Conservation (phyloP, 2,329 filamentous ascomycete species). For the Beauveria pseudobassiana region DNA sequence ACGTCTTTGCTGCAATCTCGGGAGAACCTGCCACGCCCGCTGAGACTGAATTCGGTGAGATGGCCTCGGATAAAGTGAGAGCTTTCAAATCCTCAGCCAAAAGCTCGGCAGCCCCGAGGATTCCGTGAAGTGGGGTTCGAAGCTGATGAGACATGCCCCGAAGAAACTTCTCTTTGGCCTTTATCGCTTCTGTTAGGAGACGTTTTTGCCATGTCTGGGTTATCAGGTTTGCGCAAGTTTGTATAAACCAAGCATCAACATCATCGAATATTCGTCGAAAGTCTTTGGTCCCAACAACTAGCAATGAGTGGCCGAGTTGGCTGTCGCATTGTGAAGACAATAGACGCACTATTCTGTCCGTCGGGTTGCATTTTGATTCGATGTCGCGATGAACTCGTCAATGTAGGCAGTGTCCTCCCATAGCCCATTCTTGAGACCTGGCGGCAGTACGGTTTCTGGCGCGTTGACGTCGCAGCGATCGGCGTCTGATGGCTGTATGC, state of each 20-base stretch:
- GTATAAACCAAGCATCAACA: constrained; percentile 37
- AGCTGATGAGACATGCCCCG: constrained; percentile 39
- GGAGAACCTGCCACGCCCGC: background rate
- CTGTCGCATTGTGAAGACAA: constrained; percentile 29
- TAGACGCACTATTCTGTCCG: constrained; percentile 26
- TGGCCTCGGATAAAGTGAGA: constrained; percentile 10
- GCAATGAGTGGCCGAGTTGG: constrained; percentile 22
- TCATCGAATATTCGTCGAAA: constrained; percentile 39
- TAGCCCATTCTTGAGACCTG: constrained; percentile 28
- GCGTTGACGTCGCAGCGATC: constrained; percentile 20
- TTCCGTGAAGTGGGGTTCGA: constrained; percentile 40
- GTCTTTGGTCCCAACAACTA: constrained; percentile 33
- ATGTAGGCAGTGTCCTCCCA: constrained; percentile 37
- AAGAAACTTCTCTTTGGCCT: constrained; percentile 36
- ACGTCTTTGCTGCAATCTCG: constrained; percentile 10
- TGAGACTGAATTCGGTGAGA: background rate
- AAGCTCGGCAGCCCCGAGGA: constrained; percentile 31
- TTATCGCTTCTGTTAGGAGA: constrained; percentile 31
- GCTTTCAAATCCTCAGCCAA: constrained; percentile 32
- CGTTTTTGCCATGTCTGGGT: constrained; percentile 30
- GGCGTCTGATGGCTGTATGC: constrained; percentile 20
- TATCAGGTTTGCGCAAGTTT: constrained; percentile 30
- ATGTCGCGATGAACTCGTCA: constrained; percentile 28
- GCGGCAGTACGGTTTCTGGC: constrained; percentile 19
- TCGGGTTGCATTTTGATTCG: constrained; percentile 26